phyloP scores from a whole-genome alignment of 2,329 filamentous ascomycete genomes.

The Arthrocladium fulminans region DNA sequence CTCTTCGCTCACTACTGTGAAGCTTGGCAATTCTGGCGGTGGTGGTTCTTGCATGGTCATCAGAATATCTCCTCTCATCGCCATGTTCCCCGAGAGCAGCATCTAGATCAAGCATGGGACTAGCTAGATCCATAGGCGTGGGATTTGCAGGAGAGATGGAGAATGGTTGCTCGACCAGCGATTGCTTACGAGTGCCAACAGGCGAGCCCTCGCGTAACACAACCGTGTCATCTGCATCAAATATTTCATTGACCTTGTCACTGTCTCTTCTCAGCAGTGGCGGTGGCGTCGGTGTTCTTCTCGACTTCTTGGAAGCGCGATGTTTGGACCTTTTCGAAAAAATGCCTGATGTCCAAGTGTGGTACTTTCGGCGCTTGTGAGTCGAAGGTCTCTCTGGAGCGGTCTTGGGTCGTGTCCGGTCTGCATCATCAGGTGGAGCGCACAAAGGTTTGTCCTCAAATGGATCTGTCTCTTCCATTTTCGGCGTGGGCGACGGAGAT shows the following conservation, averaged over 20 bases:
- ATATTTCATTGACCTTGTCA: conserved; percentile 37
- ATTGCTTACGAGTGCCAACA: conserved; percentile 13
- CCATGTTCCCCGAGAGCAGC: conserved; percentile 89
- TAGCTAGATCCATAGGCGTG: conserved; percentile 55
- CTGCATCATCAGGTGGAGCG: conserved; percentile 8
- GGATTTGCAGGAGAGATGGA: conserved; percentile 1
- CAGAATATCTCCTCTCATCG: conserved; percentile 45
- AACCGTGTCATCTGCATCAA: conserved; percentile 42
- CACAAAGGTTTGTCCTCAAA: conserved; percentile 12
- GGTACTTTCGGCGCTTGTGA: conserved; percentile 65
- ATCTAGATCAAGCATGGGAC: conserved; percentile 85
- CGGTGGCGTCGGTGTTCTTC: conserved; percentile 36
- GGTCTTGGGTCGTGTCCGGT: conserved; percentile 21
- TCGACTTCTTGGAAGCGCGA: conserved; percentile 34
- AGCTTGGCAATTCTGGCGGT: conserved; percentile 36
- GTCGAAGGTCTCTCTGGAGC: conserved; percentile 29
- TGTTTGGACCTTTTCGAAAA: conserved; percentile 42
- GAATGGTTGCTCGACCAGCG: background rate
- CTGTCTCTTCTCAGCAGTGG: conserved; percentile 31
- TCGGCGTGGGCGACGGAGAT: conserved; percentile 27
- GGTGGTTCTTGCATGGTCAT: conserved; percentile 16
- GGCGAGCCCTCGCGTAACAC: conserved; percentile 35
- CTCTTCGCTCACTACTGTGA: conserved; percentile 44
- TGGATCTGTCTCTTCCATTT: conserved; percentile 20
- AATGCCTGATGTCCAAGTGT: conserved; percentile 49